Base-by-base conservation (phyloP, 768 basidiomycete species). In the Nevesoporus exiguus region DNA sequence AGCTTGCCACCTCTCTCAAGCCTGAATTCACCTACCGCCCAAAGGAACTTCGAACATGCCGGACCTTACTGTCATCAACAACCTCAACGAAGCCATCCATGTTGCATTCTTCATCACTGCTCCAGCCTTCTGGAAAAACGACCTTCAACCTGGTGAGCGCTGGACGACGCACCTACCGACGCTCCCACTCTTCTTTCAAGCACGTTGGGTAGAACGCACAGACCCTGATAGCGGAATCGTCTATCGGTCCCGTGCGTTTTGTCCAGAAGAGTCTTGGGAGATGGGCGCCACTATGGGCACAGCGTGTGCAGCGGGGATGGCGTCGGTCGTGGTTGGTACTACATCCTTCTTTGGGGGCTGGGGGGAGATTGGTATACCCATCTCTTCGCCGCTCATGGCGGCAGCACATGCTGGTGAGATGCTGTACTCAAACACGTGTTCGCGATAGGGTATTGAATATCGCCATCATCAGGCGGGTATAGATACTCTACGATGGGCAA, bases 51-150 rank as follows among this genome's bases (percentile, higher is more conserved):
- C n/a, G n/a, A n/a, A 14, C 21, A 47, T 63, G 62, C 62, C 62
- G 0, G 54, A 64, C 27, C 45, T 64, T 3, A 63, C 63, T 7
- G 53, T 65, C 8, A 39, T 55, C 30, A 66, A 65, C 17, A 27
- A 63, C 29, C 55, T 65, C 8, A 50, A 57, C 5, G 56, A 65
- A 44, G 22, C 56, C 8, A 57, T 65, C 29, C 64, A 66, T 2
- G 41, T 65, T 0, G 56, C 64, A 0, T 65, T 66, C 39, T 66
- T 54, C 31, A 31, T 66, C n/a, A 34, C 47, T 0, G 56, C 56
- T 0, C 55, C 56, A 0, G 50, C 47, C 0, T 11, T 50, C 25
- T 57, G 56, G 58, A 64, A 55, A 30, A 66, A 65, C 8, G 19
- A 65, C 17, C 56, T 64, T 17, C 41, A 53, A 21, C 56, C 58